A percentile compares a stretch with the other conserved stretches of the same genome.
These are phyloP conservation scores for Nannizziopsis arthrosporioides DNA, from an alignment of 2,329 filamentous ascomycete genomes.

Conservation along the genomic window DNA sequence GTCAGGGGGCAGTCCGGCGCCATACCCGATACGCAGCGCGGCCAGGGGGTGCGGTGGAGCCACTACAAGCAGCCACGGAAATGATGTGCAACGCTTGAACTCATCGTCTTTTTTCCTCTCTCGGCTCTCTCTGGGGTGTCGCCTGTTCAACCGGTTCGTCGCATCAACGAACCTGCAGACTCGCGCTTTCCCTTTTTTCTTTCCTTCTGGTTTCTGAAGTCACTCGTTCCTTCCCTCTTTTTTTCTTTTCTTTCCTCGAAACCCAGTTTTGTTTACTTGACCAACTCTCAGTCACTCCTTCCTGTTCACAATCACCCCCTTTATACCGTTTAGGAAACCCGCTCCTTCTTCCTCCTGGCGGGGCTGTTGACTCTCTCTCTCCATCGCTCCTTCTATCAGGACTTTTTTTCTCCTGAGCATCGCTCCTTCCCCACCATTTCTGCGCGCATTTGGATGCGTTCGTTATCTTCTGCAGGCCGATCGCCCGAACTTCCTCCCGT, in stretches of 20 bases:
- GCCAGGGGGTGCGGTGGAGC: no score
- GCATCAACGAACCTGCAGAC: conserved; percentile 1
- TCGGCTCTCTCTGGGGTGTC: background rate
- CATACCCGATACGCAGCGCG: no score
- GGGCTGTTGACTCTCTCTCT: background rate
- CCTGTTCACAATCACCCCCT: no score
- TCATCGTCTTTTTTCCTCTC: background rate
- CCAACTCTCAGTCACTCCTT: no score
- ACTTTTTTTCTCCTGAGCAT: background rate
- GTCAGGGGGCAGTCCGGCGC: no score
- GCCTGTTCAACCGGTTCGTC: no score
- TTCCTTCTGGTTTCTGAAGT: background rate
- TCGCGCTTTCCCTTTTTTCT: conserved; percentile 3
- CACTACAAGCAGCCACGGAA: no score
- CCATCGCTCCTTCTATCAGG: background rate
- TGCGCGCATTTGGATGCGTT: background rate
- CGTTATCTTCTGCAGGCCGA: no score
- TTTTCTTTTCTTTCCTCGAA: background rate
- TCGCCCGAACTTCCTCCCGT: no score
- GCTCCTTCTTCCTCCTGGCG: background rate
- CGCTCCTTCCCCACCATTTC: conserved; percentile 2
- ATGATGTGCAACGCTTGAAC: background rate
- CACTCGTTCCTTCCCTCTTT: background rate
- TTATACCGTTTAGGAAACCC: no score
- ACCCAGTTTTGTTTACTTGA: background rate